Base-by-base conservation (phyloP, 208 protist species). In the Zelonia costaricensis region DNA sequence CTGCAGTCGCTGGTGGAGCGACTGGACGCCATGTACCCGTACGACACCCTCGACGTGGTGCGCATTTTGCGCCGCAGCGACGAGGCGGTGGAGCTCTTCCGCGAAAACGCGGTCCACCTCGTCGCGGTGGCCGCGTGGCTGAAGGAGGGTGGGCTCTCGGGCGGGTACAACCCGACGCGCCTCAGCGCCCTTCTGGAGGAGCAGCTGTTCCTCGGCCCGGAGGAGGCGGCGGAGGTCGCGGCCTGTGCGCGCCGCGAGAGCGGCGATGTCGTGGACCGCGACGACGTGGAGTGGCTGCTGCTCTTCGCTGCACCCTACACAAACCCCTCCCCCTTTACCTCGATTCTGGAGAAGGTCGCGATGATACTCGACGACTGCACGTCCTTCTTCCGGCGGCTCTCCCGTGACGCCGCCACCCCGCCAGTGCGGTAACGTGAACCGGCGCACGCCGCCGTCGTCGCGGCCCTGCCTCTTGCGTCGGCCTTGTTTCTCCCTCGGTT, bases 251-350 rank as follows among this genome's bases (percentile, higher is more conserved):
- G 53, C 18, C 33, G 58, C 15, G 60, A 76, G 6, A 15, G 20
- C 28, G 65, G 71, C 28, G 73, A 68, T 40, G 74, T 92, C 25
- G 53, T 46, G 25, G 73, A 72, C 22, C 43, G 40, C 28, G 68
- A 81, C 5, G 78, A 91, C 28, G 62, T 95, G n/a, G 59, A 80
- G 16, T 74, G 76, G 47, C 70, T 93, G 46, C 66, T 93, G 22
- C 68, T 78, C 57, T 33, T 73, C 36, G 70, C 81, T 1, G 66
- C 80, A 22, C 36, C 58, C 3, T 84, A 80, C 62, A 39, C 85
- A 9, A 76, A 90, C 44, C 82, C 90, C 1, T 93, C 84, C 25
- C 90, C 90, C 8, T 95, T 93, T 60, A 55, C 69, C 0, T 46
- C 76, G 18, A 38, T 62, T 0, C 47, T 75, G 31, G 69, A 87